phyloP scores from a whole-genome alignment of 2,329 filamentous ascomycete genomes.

The Elsinoe australis region DNA sequence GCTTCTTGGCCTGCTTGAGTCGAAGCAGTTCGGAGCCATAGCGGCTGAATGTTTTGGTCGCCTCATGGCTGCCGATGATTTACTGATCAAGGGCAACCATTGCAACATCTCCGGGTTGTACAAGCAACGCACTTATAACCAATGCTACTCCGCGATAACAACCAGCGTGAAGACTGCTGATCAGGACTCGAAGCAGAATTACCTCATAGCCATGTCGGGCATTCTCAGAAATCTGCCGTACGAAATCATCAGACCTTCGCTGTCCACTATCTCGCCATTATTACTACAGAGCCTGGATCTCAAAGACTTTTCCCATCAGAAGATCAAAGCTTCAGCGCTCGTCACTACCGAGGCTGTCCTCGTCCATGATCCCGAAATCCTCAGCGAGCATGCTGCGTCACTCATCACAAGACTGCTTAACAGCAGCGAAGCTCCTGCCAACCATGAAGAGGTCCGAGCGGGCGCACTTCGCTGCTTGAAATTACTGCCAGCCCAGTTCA shows the following conservation, averaged over 20 bases:
- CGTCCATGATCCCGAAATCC: conserved; percentile 45
- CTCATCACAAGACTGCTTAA: conserved; percentile 48
- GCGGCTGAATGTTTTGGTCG: conserved; percentile 51
- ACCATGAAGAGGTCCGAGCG: conserved; percentile 38
- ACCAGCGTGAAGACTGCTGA: conserved; percentile 43
- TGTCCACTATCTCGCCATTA: conserved; percentile 50
- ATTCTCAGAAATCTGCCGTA: conserved; percentile 54
- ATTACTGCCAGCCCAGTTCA: conserved; percentile 42
- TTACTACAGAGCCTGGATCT: conserved; percentile 56
- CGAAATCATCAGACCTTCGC: conserved; percentile 51
- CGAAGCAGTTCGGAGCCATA: conserved; percentile 40
- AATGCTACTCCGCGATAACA: conserved; percentile 51
- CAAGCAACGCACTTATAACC: conserved; percentile 57
- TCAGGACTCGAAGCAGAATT: conserved; percentile 47
- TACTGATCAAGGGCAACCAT: conserved; percentile 53
- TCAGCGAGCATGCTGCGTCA: conserved; percentile 51
- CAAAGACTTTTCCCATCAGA: conserved; percentile 36
- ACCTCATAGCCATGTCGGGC: conserved; percentile 56
- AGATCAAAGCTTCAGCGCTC: conserved; percentile 54
- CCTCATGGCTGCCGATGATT: conserved; percentile 53
- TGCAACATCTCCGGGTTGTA: conserved; percentile 55
- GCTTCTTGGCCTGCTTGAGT: conserved; percentile 45
- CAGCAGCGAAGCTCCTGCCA: conserved; percentile 23
- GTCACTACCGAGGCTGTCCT: conserved; percentile 52
- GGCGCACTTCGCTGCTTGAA: conserved; percentile 43